Conservation (phyloP, 106 monocot genomes). For the Dioscorea dumetorum region DNA sequence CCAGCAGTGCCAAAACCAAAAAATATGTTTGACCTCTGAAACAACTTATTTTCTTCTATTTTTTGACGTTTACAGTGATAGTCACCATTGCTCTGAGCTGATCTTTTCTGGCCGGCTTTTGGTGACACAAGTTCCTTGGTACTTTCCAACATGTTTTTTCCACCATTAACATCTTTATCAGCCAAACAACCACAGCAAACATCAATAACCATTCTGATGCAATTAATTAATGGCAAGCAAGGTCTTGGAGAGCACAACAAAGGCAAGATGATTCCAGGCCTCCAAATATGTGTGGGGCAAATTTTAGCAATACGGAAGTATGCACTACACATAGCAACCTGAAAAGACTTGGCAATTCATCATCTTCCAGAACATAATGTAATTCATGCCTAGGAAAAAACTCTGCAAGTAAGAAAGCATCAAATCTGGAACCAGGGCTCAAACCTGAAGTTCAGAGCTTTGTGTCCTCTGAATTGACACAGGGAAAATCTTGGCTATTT, state of each 20-base stretch:
- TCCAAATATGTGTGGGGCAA: constrained; percentile 74
- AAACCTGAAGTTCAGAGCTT: constrained; percentile 84
- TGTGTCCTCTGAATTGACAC: constrained; percentile 50
- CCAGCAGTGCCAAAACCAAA: constrained; percentile 8
- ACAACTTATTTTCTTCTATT: constrained; percentile 9
- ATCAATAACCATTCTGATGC: constrained; percentile 46
- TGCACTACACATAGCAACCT: constrained; percentile 84
- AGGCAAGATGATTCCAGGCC: constrained; percentile 49
- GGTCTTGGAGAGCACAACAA: constrained; percentile 52
- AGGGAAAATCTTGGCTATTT: constrained; percentile 55
- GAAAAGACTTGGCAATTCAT: constrained; percentile 15
- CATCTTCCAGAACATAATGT: background rate
- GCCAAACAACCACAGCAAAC: constrained; percentile 35
- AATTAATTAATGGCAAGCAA: constrained; percentile 60
- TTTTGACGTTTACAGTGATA: constrained; percentile 48
- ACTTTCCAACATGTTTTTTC: constrained; percentile 8
- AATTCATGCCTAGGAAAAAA: too few species aligned
- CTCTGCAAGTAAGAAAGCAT: too few species aligned
- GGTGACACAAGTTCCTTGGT: constrained; percentile 18
- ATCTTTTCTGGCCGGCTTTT: constrained; percentile 57
- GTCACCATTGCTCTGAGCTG: constrained; percentile 13
- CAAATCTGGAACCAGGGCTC: background rate
- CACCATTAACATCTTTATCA: constrained; percentile 10
- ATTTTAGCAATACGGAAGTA: constrained; percentile 67
- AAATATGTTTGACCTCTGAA: constrained; percentile 8